Base-by-base conservation (phyloP, 2,329 filamentous ascomycete species). In the Diaporthe helianthi region DNA sequence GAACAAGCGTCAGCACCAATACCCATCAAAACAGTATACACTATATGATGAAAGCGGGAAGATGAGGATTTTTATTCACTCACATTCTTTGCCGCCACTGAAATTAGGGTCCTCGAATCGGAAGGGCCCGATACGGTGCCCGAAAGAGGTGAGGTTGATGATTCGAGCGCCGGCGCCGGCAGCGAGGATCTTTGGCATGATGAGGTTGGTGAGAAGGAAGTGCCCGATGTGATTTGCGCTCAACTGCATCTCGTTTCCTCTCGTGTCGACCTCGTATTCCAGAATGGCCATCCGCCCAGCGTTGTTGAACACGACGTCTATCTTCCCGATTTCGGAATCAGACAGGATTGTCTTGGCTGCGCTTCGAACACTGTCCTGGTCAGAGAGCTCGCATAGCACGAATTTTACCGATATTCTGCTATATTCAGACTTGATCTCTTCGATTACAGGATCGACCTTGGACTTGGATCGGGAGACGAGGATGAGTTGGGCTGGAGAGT, bases 251-350 rank as follows among this genome's bases (percentile, higher is more conserved):
- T 85, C 83, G 58, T 81, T 76, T 0, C 83, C 83, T 4, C 84
- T 81, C 4, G 75, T 71, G 10, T 77, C 79, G n/a, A 78, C 71
- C 2, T 74, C 76, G 49, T 78, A 78, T 5, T 79, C 76, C 13
- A 71, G 71, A n/a, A 78, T 31, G 1, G 74, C 79, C 78, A 82
- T 83, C 38, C 84, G 73, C 15, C 78, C 83, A 0, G 83, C 83
- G 64, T 82, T 85, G 71, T 83, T 83, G 65, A 85, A 75, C 1
- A 85, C 65, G 33, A 84, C 78, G 61, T 83, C 78, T 33, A 83
- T 72, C 13, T 69, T 68, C 1, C 76, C 76, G 13, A 81, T 73
- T 38, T 79, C 78, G 7, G 74, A 67, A 74, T 80, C 79, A 4
- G 73, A 73, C 2, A 79, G 74, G 13, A 82, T 67, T 22, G 75